phyloP scores from a whole-genome alignment of 2,329 filamentous ascomycete genomes.

The Hymenoscyphus albidus region DNA sequence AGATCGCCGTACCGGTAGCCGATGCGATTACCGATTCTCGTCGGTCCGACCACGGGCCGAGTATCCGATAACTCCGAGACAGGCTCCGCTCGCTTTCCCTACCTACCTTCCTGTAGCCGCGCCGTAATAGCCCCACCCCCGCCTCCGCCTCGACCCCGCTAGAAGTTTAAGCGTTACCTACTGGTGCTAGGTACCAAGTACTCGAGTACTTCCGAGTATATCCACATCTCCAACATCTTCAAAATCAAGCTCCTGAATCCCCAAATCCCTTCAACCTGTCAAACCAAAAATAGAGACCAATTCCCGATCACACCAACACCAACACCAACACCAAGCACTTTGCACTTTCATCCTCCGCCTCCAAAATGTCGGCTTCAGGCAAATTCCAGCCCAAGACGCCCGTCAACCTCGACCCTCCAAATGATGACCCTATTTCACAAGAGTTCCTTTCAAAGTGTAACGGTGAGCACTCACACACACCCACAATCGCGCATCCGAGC shows the following conservation, averaged over 20 bases:
- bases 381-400: conserved; percentile 77
- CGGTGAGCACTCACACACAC: conserved; percentile 49
- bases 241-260: not conserved
- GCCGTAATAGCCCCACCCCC: no score
- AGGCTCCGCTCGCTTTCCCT: no score
- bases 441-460: conserved; percentile 78
- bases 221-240: not conserved
- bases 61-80: no score
- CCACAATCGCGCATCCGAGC: conserved; percentile 26
- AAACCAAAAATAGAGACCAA: not conserved
- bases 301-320: not conserved
- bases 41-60: no score
- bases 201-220: no score
- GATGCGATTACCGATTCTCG: no score
- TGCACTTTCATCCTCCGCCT: not conserved
- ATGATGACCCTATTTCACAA: conserved; percentile 77
- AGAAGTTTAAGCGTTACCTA: no score
- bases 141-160: no score
- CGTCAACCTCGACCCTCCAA: conserved; percentile 75
- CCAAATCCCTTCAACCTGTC: not conserved
- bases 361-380: conserved; percentile 46
- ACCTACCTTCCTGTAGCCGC: no score
- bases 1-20: no score
- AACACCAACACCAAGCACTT: no score
- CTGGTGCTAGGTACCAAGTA: no score